Conservation (phyloP, 805 yeast species). For the Candida michaelii region DNA sequence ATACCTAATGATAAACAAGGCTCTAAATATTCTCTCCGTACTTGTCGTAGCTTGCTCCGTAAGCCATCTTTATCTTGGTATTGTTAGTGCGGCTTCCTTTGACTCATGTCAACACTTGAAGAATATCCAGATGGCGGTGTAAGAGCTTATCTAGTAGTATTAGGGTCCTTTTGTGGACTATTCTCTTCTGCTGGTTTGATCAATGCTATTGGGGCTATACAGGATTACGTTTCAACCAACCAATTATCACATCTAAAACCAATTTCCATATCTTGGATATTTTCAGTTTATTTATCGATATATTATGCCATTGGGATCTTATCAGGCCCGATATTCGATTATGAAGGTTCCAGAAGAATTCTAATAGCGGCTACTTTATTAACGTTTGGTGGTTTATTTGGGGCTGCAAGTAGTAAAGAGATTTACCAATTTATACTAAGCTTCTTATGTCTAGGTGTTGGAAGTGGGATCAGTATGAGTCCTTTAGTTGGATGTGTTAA, state of each 20-base stretch:
- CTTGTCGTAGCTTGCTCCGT: too few species aligned
- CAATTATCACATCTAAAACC: slow-evolving; percentile 48
- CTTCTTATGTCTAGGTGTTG: slow-evolving; percentile 56
- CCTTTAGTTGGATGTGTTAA: slow-evolving; percentile 62
- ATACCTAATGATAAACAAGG: slow-evolving; percentile 8
- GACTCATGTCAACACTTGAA: neutral
- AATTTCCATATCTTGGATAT: slow-evolving; percentile 61
- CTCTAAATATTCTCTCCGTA: too few species aligned
- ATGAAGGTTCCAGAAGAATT: slow-evolving; percentile 52
- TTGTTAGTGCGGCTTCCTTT: neutral
- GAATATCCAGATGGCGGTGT: slow-evolving; percentile 60
- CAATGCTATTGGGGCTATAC: slow-evolving; percentile 62
- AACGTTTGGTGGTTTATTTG: slow-evolving; percentile 50
- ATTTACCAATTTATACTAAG: slow-evolving; percentile 65
- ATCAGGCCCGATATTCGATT: slow-evolving; percentile 63
- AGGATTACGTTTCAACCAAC: slow-evolving; percentile 55
- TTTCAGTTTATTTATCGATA: slow-evolving; percentile 53
- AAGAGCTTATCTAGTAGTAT: slow-evolving; percentile 52
- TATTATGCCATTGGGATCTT: slow-evolving; percentile 49
- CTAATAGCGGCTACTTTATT: slow-evolving; percentile 43
- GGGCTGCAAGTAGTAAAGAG: slow-evolving; percentile 52
- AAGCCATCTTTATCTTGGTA: too few species aligned
- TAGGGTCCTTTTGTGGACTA: slow-evolving; percentile 60
- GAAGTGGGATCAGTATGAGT: slow-evolving; percentile 57
- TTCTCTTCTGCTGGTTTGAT: slow-evolving; percentile 54